Conservation (phyloP, 306 rosid genomes). For the Pyrus bretschneideri region DNA sequence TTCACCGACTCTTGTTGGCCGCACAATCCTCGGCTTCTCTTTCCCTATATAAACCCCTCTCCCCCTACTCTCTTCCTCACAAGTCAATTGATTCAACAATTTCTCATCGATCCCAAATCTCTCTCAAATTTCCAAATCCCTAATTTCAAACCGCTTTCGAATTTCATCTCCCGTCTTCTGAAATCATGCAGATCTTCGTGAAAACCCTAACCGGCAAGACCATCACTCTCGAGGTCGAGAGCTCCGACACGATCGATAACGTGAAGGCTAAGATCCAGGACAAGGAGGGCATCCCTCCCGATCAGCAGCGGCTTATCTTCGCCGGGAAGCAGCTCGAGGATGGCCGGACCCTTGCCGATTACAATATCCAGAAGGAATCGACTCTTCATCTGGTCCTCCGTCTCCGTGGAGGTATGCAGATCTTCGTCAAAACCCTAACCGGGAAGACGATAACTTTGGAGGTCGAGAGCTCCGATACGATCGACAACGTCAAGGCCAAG, state of each 20-base stretch:
- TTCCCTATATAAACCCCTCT: neutral
- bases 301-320: constrained; percentile 36
- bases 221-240: constrained; percentile 36
- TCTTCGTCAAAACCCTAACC: constrained; percentile 36
- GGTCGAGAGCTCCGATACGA: constrained; percentile 39
- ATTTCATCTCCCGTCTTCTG: neutral
- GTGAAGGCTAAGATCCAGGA: constrained; percentile 48
- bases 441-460: constrained; percentile 39
- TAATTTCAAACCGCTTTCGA: too few species aligned
- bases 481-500: constrained; percentile 41
- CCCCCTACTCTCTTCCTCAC: too few species aligned
- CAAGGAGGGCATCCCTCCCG: constrained; percentile 30
- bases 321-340: constrained; percentile 38
- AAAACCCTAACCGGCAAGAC: constrained; percentile 39
- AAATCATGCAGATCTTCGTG: constrained; percentile 34
- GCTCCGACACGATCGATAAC: constrained; percentile 42
- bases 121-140: neutral
- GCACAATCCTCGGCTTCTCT: neutral
- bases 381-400: constrained; percentile 32
- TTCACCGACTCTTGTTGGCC: neutral
- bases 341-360: constrained; percentile 31
- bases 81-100: too few species aligned
- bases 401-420: constrained; percentile 33
- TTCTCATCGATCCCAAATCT: too few species aligned
- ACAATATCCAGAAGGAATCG: constrained; percentile 41